Evolutionary conservation across 768 basidiomycete genomes (phyloP).

Genomic region (Steccherinum ochraceum): DNA sequence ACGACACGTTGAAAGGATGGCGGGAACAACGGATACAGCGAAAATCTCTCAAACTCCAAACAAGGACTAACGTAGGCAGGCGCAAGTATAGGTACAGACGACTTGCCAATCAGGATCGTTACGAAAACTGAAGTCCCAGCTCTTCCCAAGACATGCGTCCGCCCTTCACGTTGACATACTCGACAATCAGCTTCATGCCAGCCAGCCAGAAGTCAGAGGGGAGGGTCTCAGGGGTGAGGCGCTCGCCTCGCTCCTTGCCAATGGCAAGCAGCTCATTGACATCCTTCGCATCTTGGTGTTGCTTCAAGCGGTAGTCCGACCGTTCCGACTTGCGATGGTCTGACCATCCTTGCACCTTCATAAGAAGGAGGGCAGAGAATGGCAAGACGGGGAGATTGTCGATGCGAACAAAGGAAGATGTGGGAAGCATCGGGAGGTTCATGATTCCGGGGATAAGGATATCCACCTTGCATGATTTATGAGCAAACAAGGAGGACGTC

Average conservation of each 20-base stretch:
- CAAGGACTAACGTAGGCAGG: too few species aligned
- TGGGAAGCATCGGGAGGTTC: constrained; percentile 20
- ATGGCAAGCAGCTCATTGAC: constrained; percentile 34
- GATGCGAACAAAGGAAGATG: constrained; percentile 5
- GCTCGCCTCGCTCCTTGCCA: constrained; percentile 4
- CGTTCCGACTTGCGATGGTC: constrained; percentile 26
- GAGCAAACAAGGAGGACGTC: neutral
- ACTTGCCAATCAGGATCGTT: too few species aligned
- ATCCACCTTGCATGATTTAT: constrained; percentile 25
- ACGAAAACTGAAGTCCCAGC: neutral
- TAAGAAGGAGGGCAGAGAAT: constrained; percentile 22
- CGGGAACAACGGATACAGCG: too few species aligned
- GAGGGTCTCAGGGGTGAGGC: neutral
- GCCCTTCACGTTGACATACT: neutral
- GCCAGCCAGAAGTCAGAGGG: neutral
- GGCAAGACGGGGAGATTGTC: constrained; percentile 24
- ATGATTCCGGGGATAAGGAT: constrained; percentile 24
- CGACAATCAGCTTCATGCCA: neutral
- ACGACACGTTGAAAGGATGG: too few species aligned
- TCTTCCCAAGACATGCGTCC: neutral
- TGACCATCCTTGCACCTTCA: constrained; percentile 28
- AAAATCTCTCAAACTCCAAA: too few species aligned
- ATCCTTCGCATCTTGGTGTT: constrained; percentile 34
- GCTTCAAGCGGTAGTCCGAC: constrained; percentile 29
- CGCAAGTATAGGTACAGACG: too few species aligned